These are phyloP conservation scores for Penicillium sp. DNA, from an alignment of 2,329 filamentous ascomycete species.

Conservation along the genomic window DNA sequence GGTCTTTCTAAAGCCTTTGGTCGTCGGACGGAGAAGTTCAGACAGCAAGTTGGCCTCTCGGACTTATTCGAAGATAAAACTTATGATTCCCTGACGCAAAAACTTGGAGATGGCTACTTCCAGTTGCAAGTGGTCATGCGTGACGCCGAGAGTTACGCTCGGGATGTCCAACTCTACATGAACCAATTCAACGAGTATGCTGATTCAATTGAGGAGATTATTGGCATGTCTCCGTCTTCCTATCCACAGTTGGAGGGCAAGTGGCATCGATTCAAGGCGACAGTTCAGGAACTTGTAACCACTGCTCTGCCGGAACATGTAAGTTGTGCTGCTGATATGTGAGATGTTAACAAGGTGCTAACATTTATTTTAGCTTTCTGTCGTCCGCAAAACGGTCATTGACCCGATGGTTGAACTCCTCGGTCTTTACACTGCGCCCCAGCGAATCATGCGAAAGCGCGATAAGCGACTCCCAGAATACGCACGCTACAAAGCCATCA, in stretches of 20 bases:
- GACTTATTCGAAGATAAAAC: slow-evolving; percentile 74
- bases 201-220: slow-evolving; percentile 77
- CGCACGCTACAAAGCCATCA: slow-evolving; percentile 74
- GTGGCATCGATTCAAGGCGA: slow-evolving; percentile 87
- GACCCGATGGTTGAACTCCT: slow-evolving; percentile 78
- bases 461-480: slow-evolving; percentile 90
- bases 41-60: slow-evolving; percentile 64
- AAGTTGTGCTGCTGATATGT: slow-evolving; percentile 22
- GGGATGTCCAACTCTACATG: slow-evolving; percentile 76
- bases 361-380: slow-evolving; percentile 47
- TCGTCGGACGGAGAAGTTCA: slow-evolving; percentile 82
- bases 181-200: slow-evolving; percentile 78
- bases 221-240: slow-evolving; percentile 66
- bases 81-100: slow-evolving; percentile 78
- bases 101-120: slow-evolving; percentile 88
- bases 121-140: slow-evolving; percentile 87
- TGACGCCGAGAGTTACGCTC: slow-evolving; percentile 89
- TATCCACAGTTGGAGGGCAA: slow-evolving; percentile 88
- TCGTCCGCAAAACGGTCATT: slow-evolving; percentile 78
- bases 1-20: slow-evolving; percentile 86
- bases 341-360: slow-evolving; percentile 6
- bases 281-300: slow-evolving; percentile 80
- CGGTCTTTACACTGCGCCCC: slow-evolving; percentile 77
- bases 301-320: slow-evolving; percentile 83
- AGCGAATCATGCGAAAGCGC: slow-evolving; percentile 88